A percentile compares a stretch with the other conserved stretches of the same genome.
Evolutionary conservation across 352 stramenopile genomes (phyloP).

Genomic region (Phytophthora fragariae): DNA sequence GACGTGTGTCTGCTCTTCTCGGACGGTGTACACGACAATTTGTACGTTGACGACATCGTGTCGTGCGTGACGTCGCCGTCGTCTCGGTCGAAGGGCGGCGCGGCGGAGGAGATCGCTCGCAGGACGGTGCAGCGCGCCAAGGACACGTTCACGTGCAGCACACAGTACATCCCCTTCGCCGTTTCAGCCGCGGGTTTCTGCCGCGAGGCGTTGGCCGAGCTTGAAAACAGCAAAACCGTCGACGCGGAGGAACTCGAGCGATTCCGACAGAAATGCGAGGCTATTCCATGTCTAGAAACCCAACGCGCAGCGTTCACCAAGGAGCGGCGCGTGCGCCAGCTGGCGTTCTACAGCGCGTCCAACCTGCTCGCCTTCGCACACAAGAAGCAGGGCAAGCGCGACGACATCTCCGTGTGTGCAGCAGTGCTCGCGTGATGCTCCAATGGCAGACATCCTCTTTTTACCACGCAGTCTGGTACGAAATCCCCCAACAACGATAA

Average conservation of each 20-base stretch:
- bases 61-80: constrained; percentile 48
- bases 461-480: constrained; percentile 22
- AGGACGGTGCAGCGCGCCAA: constrained; percentile 73
- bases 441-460: constrained; percentile 25
- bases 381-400: constrained; percentile 89
- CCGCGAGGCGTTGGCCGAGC: constrained; percentile 76
- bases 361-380: constrained; percentile 89
- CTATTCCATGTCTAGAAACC: constrained; percentile 73
- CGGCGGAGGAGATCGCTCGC: constrained; percentile 81
- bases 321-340: constrained; percentile 84
- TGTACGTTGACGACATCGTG: constrained; percentile 87
- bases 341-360: constrained; percentile 90
- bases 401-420: constrained; percentile 88
- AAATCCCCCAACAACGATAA: not conserved
- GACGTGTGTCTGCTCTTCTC: constrained; percentile 89
- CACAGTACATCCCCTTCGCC: constrained; percentile 87
- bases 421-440: constrained; percentile 77
- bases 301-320: constrained; percentile 75
- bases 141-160: constrained; percentile 68
- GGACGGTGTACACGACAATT: constrained; percentile 89
- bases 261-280: constrained; percentile 77
- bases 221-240: constrained; percentile 72
- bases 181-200: constrained; percentile 87
- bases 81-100: constrained; percentile 37
- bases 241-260: constrained; percentile 70